phyloP scores from a whole-genome alignment of 2,329 filamentous ascomycete genomes.

The Botrytis porri region DNA sequence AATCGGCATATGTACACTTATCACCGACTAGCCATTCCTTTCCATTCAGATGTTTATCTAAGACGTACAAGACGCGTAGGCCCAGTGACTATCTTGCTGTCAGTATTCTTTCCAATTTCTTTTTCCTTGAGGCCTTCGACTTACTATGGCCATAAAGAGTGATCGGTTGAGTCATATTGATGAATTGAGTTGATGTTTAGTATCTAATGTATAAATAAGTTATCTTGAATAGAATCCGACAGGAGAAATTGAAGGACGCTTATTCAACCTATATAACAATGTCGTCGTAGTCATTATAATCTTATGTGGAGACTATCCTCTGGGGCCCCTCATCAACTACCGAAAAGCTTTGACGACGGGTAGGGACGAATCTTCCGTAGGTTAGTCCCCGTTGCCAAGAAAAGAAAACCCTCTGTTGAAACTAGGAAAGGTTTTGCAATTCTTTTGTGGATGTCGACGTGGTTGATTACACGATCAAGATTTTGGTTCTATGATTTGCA shows the following conservation, averaged over 20 bases:
- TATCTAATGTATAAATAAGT: background rate
- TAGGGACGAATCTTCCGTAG: background rate
- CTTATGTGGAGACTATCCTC: background rate
- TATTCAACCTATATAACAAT: background rate
- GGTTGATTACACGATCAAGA: background rate
- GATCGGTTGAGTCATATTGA: slow-evolving; percentile 3
- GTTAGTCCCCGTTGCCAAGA: background rate
- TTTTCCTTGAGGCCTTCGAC: background rate
- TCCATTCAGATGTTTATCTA: slow-evolving; percentile 42
- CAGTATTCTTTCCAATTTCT: background rate
- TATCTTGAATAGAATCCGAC: too few relatives aligned
- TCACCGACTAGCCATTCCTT: slow-evolving; percentile 41
- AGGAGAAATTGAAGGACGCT: background rate
- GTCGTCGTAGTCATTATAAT: background rate
- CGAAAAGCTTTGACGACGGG: background rate
- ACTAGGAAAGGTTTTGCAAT: background rate
- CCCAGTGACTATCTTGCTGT: background rate
- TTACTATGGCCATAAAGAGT: background rate
- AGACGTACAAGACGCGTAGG: slow-evolving; percentile 37
- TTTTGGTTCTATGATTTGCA: too few relatives aligned
- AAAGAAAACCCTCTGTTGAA: background rate
- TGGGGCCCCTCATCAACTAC: background rate
- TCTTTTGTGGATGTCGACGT: background rate
- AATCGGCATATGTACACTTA: slow-evolving; percentile 42
- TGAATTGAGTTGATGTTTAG: background rate